A percentile compares a stretch with the other conserved stretches of the same genome.
phyloP scores from a whole-genome alignment of 179 eudicot species.

The Actinidia arguta region DNA sequence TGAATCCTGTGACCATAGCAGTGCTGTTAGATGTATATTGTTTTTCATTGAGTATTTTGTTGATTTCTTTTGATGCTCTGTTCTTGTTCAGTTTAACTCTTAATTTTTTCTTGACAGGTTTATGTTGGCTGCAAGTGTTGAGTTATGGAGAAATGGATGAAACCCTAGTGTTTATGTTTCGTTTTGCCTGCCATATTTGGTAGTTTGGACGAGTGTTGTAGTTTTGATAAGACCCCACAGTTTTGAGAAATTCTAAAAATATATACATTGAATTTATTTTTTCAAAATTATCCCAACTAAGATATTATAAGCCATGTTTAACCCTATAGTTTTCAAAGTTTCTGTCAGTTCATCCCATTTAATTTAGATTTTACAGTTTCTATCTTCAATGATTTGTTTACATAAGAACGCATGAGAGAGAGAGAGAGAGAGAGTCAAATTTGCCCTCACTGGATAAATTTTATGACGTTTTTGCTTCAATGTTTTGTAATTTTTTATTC shows the following conservation, averaged over 20 bases:
- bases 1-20: too few relatives aligned
- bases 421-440: neutral
- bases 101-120: slow-evolving; percentile 2
- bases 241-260: neutral
- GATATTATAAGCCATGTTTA: too few relatives aligned
- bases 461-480: neutral
- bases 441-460: too few relatives aligned
- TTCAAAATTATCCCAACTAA: too few relatives aligned
- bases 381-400: neutral
- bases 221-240: neutral
- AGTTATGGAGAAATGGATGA: neutral
- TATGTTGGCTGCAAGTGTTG: slow-evolving; percentile 3
- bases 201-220: neutral
- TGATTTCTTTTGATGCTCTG: neutral
- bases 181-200: neutral
- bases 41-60: neutral
- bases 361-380: too few relatives aligned
- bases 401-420: neutral
- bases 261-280: too few relatives aligned
- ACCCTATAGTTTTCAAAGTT: too few relatives aligned
- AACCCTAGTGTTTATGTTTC: neutral
- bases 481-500: neutral
- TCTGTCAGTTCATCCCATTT: too few relatives aligned
- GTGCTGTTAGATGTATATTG: neutral
- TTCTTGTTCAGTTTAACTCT: neutral